phyloP scores from a whole-genome alignment of 306 rosid genomes.

The Cucurbita pepo region DNA sequence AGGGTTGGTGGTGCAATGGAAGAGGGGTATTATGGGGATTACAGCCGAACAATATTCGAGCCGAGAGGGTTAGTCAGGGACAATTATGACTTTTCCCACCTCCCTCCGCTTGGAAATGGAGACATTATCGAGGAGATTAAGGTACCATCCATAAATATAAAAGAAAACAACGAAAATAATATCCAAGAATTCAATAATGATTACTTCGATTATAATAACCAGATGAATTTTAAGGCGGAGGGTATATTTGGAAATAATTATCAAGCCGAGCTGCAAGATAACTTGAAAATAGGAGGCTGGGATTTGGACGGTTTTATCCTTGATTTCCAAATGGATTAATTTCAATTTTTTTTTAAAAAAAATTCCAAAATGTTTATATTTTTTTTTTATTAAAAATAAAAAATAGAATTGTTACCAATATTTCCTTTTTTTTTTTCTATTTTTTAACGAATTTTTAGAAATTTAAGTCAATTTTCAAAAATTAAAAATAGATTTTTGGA shows the following conservation, averaged over 20 bases:
- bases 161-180: conserved; percentile 10
- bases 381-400: background rate
- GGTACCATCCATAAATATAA: conserved; percentile 15
- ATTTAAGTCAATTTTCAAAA: background rate
- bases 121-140: conserved; percentile 21
- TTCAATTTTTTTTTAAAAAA: background rate
- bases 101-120: conserved; percentile 48
- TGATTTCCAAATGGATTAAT: conserved; percentile 43
- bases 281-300: conserved; percentile 67
- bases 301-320: conserved; percentile 57
- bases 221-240: conserved; percentile 24
- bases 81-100: background rate
- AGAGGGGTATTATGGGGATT: background rate
- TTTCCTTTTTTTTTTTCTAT: background rate
- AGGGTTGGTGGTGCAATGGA: background rate
- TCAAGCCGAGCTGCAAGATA: conserved; percentile 30
- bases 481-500: background rate
- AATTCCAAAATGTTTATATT: background rate
- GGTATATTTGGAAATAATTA: conserved; percentile 28
- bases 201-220: background rate
- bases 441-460: background rate
- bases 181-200: conserved; percentile 25
- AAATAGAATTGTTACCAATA: background rate
- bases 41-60: background rate
- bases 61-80: background rate